Evolutionary conservation across 1,284 basidiomycete genomes (phyloP).

Genomic region (Puccinia coronata): DNA sequence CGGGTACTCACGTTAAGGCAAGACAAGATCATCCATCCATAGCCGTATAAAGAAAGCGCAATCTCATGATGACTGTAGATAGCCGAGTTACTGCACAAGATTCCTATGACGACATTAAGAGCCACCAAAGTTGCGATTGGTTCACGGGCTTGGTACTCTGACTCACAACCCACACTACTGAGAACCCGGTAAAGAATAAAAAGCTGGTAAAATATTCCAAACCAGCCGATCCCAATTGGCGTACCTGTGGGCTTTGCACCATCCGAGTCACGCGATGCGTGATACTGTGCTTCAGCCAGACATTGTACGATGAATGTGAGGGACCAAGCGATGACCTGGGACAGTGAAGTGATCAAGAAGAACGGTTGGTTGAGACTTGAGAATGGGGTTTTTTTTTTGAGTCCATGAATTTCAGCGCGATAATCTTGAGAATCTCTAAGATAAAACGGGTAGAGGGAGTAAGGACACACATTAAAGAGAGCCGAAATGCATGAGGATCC

Average conservation of each 20-base stretch:
- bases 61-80: constrained; percentile 23
- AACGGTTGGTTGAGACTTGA: constrained; percentile 39
- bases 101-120: constrained; percentile 32
- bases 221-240: constrained; percentile 40
- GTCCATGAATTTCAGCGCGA: neutral
- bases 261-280: constrained; percentile 14
- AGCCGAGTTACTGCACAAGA: constrained; percentile 26
- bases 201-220: constrained; percentile 41
- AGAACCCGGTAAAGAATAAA: constrained; percentile 30
- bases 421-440: constrained; percentile 1
- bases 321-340: constrained; percentile 19
- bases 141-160: constrained; percentile 16
- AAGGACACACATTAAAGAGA: constrained; percentile 22
- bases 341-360: constrained; percentile 25
- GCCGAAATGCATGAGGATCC: constrained; percentile 1
- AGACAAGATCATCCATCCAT: constrained; percentile 36
- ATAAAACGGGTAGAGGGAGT: neutral
- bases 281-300: constrained; percentile 33
- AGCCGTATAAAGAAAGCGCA: constrained; percentile 20
- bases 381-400: neutral
- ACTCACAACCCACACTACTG: constrained; percentile 26
- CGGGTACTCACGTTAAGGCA: constrained; percentile 32
- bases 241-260: constrained; percentile 30
- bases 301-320: constrained; percentile 35
- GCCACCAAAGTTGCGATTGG: constrained; percentile 28